Base-by-base conservation (phyloP, 1,139 yeast species). In the Magnusiomyces fungicola region DNA sequence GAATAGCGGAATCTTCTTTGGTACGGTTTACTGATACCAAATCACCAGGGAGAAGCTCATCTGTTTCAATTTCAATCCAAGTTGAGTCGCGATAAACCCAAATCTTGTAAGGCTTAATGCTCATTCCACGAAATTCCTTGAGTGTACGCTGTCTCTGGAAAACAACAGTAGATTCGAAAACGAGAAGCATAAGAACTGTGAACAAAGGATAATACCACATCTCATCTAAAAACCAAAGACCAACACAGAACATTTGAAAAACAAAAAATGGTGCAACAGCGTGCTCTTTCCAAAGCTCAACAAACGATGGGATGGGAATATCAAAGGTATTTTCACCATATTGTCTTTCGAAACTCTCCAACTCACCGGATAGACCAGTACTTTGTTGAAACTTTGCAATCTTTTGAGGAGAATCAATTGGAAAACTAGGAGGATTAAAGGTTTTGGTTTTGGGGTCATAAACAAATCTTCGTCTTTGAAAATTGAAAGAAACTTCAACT, bases 191-290 rank as follows among this genome's bases (percentile, higher is more conserved):
- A 67, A 94, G 83, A 56, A 92, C 74, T 29, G 96, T 86, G 69
- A 94, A 89, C 54, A 94, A 71, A 4, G 97, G 89, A 64, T 85
- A 86, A 69, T 90, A 90, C 97, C 97, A 92, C 72, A 87, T 85
- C 59, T 90, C 97, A 69, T 94, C 98, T 80, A 92, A 79, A 63
- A 88, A 78, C 97, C 97, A 94, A 55, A 94, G 75, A 16, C 94
- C 95, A 50, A 92, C 95, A 64, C 97, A 90, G 66, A 92, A 92
- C 53, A 92, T 77, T 71, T 92, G 99, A 72, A 92, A 92, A 29
- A 92, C 96, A 61, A 92, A 92, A 67, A 94, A 87, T 10, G 99
- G 99, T 12, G 98, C 97, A 44, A 94, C 95, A 5, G 97, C 98
- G 66, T 92, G 98, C 68, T 92, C 98, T 65, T 88, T 84, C 73